Evolutionary conservation across 2,329 filamentous ascomycete species (phyloP).

Genomic region (Achaetomium macrosporum): DNA sequence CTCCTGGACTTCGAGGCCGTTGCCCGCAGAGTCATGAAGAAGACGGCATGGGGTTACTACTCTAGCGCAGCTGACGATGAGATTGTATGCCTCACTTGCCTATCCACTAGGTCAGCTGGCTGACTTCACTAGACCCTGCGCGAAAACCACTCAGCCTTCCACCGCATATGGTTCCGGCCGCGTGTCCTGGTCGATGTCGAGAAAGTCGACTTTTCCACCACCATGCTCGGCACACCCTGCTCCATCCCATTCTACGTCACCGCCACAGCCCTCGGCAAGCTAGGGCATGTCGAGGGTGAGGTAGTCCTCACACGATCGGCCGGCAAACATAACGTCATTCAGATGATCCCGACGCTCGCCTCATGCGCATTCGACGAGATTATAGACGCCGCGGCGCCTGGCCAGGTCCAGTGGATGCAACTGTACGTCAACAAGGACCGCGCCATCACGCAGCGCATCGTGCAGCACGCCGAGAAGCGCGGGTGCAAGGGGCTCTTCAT

Average conservation of each 20-base stretch:
- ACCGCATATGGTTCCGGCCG: constrained; percentile 95
- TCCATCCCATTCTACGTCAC: constrained; percentile 94
- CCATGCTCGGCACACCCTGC: constrained; percentile 84
- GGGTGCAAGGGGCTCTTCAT: constrained; percentile 97
- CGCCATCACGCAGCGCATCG: constrained; percentile 80
- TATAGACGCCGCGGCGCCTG: constrained; percentile 70
- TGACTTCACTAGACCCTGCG: constrained; percentile 64
- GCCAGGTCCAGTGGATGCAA: constrained; percentile 93
- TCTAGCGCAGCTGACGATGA: constrained; percentile 88
- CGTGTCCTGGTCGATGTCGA: constrained; percentile 85
- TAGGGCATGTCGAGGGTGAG: constrained; percentile 90
- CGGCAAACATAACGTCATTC: constrained; percentile 79
- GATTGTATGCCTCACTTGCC: constrained; percentile 52
- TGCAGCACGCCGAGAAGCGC: constrained; percentile 82
- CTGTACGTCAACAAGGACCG: constrained; percentile 97
- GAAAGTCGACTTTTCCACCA: constrained; percentile 78
- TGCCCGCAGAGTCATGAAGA: constrained; percentile 87
- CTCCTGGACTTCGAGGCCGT: constrained; percentile 94
- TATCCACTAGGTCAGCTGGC: neutral
- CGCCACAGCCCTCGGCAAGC: constrained; percentile 89
- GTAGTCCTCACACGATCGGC: constrained; percentile 83
- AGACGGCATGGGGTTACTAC: constrained; percentile 95
- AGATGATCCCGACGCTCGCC: constrained; percentile 97
- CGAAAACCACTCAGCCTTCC: constrained; percentile 92
- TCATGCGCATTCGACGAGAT: constrained; percentile 98